Base-by-base conservation (phyloP, 2,329 filamentous ascomycete genomes). In the Aspergillus proliferans region DNA sequence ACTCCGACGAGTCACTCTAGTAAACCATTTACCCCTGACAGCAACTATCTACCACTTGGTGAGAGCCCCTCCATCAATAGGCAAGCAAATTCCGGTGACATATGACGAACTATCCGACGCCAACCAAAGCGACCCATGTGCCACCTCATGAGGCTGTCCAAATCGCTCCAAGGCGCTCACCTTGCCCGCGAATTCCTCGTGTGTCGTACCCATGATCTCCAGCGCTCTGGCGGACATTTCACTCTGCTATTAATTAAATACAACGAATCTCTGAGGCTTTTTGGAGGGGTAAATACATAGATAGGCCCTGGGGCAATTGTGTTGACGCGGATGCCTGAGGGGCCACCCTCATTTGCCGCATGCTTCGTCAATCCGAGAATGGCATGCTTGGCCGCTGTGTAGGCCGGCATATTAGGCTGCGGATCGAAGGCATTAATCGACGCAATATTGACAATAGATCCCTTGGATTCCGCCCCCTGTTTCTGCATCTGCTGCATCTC, bases 321-420 rank as follows among this genome's bases (percentile, higher is more conserved):
- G 43, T 71, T 72, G 9, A 71, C 64, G 22, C 69, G 56, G 38
- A 72, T 70, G 4, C 61, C 62, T 9, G 55, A 52, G 10, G 55
- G 50, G 0, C 63, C 68, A 10, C 58, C 61, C 48, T 70, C 67
- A 26, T 58, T 63, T 3, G 68, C 62, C 3, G 66, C 68, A 39
- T 60, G 56, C 39, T 73, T 73, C 10, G 72, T 74, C 46, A 76
- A 61, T 1, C 71, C 73, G 5, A 75, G 59, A 3, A 76, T 52
- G 2, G 63, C 73, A 51, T 71, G 73, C 52, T 76, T 76, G 8
- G 68, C 64, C 2, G 65, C 61, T 3, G 64, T 70, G 52, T 76
- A 75, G 2, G 72, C 70, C 1, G 67, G 67, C 57, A 71, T 71
- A 14, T 68, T 64, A 0, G 66, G 61, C 7, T 66, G 55, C 1